Percentiles rank a stretch among this genome's conserved stretches.
These are phyloP conservation scores for Hyparrhenia diplandra DNA, from an alignment of 176 grass and related monocot species.

Conservation along the genomic window DNA sequence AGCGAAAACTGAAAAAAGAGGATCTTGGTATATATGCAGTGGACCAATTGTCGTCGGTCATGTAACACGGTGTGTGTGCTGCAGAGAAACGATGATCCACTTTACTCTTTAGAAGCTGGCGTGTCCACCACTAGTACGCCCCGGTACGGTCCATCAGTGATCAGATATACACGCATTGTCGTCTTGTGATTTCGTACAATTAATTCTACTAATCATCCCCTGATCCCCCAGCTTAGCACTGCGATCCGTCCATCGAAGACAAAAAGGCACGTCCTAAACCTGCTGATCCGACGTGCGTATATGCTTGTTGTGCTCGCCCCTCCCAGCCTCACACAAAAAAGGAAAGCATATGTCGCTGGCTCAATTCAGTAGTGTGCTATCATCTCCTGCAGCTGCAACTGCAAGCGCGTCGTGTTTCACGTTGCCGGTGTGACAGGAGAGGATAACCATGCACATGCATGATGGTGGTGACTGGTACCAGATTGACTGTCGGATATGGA, in stretches of 20 bases:
- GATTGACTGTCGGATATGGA: constrained; percentile 13
- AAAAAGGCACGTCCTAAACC: background rate
- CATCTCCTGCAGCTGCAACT: too few species aligned
- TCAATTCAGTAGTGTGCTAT: background rate
- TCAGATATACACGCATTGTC: background rate
- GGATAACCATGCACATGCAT: background rate
- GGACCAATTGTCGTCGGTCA: background rate
- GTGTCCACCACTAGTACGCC: background rate
- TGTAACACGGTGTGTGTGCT: background rate
- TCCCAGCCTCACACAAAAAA: background rate
- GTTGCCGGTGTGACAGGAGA: background rate
- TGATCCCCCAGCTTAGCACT: too few species aligned
- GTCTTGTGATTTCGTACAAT: background rate
- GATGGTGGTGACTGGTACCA: background rate
- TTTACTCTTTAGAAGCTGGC: background rate
- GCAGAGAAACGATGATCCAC: background rate
- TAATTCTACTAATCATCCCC: background rate
- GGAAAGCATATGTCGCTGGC: background rate
- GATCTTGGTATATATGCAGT: too few species aligned
- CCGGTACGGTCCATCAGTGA: background rate
- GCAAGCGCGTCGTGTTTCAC: constrained; percentile 8
- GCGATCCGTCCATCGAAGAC: background rate
- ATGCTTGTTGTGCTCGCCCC: background rate
- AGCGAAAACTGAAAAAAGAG: background rate
- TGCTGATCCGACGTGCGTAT: background rate